A percentile compares a stretch with the other conserved stretches of the same genome.
These are phyloP conservation scores for Pseudogymnoascus sp. DNA, from an alignment of 2,329 filamentous ascomycete species.

Conservation along the genomic window DNA sequence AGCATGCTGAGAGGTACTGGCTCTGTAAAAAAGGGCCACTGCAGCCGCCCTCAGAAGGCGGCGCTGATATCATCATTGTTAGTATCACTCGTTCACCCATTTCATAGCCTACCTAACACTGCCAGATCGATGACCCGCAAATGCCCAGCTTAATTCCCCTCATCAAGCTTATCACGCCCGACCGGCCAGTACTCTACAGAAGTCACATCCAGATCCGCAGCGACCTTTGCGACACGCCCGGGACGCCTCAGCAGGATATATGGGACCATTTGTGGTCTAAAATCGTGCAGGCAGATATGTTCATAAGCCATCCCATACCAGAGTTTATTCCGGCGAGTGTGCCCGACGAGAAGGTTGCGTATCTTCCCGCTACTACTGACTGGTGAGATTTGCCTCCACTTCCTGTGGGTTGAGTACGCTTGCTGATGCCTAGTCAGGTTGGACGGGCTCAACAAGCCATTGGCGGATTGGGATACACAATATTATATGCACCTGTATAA, in stretches of 20 bases:
- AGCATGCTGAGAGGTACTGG: constrained; percentile 73
- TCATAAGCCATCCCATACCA: constrained; percentile 74
- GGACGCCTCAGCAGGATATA: constrained; percentile 62
- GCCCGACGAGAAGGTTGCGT: constrained; percentile 58
- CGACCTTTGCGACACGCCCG: constrained; percentile 57
- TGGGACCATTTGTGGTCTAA: constrained; percentile 71
- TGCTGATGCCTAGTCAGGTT: constrained; percentile 40
- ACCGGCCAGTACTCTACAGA: constrained; percentile 71
- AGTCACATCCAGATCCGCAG: constrained; percentile 78
- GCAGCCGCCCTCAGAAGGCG: constrained; percentile 55
- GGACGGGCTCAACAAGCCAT: constrained; percentile 71
- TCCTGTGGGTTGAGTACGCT: not conserved
- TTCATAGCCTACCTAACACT: constrained; percentile 3
- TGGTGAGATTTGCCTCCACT: constrained; percentile 43
- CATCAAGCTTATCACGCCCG: constrained; percentile 61
- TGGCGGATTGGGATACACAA: constrained; percentile 61
- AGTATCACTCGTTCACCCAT: constrained; percentile 21
- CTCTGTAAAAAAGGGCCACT: constrained; percentile 60
- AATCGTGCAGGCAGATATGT: constrained; percentile 65
- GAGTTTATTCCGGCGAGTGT: constrained; percentile 67
- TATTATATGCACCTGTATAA: constrained; percentile 74
- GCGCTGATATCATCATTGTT: constrained; percentile 66
- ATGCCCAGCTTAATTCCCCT: constrained; percentile 74
- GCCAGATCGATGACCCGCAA: constrained; percentile 69
- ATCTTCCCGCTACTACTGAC: constrained; percentile 74